phyloP scores from a whole-genome alignment of 192 early-diverging fungal species.

The Dimargaris verticillata region DNA sequence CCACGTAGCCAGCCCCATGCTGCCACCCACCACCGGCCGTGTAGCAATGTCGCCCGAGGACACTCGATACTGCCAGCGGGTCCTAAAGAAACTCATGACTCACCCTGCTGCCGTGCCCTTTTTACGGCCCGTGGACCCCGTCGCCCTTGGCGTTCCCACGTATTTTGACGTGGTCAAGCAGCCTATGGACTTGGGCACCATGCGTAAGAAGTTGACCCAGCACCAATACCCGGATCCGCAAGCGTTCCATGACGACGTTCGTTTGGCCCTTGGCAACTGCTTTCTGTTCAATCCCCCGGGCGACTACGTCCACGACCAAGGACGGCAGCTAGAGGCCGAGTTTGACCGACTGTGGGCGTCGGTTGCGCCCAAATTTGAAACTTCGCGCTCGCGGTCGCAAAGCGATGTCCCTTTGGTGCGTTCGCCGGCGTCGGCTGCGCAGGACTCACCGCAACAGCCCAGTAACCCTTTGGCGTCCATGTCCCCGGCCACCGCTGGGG shows the following conservation, averaged over 20 bases:
- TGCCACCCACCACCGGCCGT: too few species aligned
- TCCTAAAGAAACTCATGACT: constrained; percentile 29
- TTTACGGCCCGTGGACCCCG: constrained; percentile 47
- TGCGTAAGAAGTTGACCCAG: constrained; percentile 27
- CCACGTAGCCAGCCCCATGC: too few species aligned
- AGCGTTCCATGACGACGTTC: constrained; percentile 33
- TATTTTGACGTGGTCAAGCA: constrained; percentile 35
- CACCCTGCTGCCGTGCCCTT: constrained; percentile 41
- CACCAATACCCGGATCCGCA: constrained; percentile 22
- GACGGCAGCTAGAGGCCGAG: constrained; percentile 16
- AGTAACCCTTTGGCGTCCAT: too few species aligned
- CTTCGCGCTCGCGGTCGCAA: too few species aligned
- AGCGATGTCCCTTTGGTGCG: too few species aligned
- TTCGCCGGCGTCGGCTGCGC: too few species aligned
- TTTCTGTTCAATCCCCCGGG: constrained; percentile 39
- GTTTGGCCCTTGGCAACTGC: constrained; percentile 38
- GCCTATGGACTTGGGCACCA: constrained; percentile 38
- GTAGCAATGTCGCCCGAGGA: too few species aligned
- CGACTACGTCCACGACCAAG: neutral
- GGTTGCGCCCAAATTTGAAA: too few species aligned
- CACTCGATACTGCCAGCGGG: too few species aligned
- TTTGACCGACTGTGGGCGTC: constrained; percentile 36
- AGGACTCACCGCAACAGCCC: too few species aligned
- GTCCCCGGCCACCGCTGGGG: too few species aligned
- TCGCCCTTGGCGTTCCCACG: constrained; percentile 36